These are phyloP conservation scores for Tilletia horrida DNA, from an alignment of 1,284 basidiomycete species.

Conservation along the genomic window DNA sequence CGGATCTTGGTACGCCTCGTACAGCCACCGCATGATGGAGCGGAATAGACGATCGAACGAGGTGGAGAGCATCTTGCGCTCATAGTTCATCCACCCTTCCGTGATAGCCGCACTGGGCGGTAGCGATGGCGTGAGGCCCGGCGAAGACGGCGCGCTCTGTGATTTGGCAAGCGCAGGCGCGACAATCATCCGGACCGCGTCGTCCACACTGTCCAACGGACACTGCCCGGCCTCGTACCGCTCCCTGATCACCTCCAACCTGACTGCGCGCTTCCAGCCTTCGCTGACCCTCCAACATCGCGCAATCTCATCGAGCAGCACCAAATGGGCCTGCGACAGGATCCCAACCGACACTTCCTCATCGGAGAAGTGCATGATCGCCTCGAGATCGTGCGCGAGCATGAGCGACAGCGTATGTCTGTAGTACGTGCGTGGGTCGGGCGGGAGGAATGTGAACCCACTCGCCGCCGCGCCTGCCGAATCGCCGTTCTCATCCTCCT, in stretches of 20 bases:
- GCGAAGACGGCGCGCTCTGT: background rate
- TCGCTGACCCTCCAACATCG: conserved; percentile 82
- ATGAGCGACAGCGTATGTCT: conserved; percentile 77
- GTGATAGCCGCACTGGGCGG: conserved; percentile 64
- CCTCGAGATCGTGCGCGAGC: conserved; percentile 79
- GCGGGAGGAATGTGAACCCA: conserved; percentile 78
- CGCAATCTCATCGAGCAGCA: conserved; percentile 82
- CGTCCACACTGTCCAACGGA: conserved; percentile 83
- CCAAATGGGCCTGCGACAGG: conserved; percentile 74
- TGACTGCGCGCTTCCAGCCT: conserved; percentile 73
- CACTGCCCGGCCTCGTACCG: conserved; percentile 87
- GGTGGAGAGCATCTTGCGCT: conserved; percentile 63
- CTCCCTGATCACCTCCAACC: conserved; percentile 79
- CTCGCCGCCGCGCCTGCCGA: conserved; percentile 20
- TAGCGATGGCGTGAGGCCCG: background rate
- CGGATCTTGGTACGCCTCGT: conserved; percentile 71
- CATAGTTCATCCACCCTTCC: conserved; percentile 70
- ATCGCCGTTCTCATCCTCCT: conserved; percentile 33
- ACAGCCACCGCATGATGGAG: conserved; percentile 77
- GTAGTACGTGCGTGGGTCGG: conserved; percentile 81
- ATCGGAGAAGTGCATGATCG: conserved; percentile 84
- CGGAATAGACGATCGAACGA: conserved; percentile 65
- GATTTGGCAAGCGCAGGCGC: background rate
- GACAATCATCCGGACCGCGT: conserved; percentile 5
- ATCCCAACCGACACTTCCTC: conserved; percentile 94